Base-by-base conservation (phyloP, 371 early-diverging fungal species). In the Gilbertella persicaria region DNA sequence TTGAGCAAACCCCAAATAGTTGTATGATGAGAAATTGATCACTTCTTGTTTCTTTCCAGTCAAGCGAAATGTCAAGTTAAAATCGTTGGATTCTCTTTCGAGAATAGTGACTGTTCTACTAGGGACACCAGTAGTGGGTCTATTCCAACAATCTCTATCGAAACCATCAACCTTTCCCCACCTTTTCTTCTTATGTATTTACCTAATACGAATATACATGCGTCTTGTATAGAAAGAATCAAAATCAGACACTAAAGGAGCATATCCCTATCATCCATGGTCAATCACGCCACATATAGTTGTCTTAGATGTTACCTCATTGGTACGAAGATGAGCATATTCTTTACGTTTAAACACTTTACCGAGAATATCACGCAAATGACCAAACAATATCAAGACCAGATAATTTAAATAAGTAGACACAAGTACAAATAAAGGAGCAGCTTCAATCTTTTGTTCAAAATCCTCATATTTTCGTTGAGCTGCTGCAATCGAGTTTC, bases 1-100 rank as follows among this genome's bases (percentile, higher is more conserved):
- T 67, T 93, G 92, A 17, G 97, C 96, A 81, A 99, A 99, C 1
- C 99, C 99, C 43, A 99, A 86, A 71, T 99, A 99, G 72, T 99
- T 99, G 81, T 99, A 99, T 5, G 98, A 98, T 17, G 96, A 93
- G 61, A 99, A 78, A 66, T 99, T 99, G 59, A 98, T 85, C 19
- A 85, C 83, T 57, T 89, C 85, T 24, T 71, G 83, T 42, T 74
- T 85, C 30, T 69, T 83, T 30, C 99, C 99, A 26, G 97, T 97
- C 57, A 94, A 67, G 21, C 75, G 57, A 36, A 58, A 64, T 46
- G 64, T 58, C 30, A 48, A 24, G 37, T 64, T 64, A 10, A 58
- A 58, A 39, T 64, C 64, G 17, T 64, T 58, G 14, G 64, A 64
- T 24, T 64, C 59, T 51, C 64, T 50, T 39, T 64, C 64, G 24